Evolutionary conservation across 495 filamentous ascomycete genomes (phyloP), one percentile per base, ranked within the genome.

Genomic region (Wilcoxina mikolae): DNA sequence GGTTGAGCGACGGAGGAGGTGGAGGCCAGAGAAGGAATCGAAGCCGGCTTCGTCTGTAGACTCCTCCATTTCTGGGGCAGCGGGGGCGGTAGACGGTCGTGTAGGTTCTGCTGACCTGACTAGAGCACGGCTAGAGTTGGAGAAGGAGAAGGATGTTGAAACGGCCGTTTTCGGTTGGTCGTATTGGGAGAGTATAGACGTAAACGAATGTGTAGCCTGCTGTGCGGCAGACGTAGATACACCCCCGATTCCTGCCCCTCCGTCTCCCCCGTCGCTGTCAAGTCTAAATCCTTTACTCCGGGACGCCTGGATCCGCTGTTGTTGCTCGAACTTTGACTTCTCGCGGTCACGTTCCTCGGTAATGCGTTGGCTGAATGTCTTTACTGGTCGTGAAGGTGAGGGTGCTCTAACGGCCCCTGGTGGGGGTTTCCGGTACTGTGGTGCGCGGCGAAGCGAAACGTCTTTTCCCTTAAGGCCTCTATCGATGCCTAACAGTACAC

Each of bases 401-500:
- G 62, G 56, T 26, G 57, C 51, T 24, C 62, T 54, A 4, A 51
- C 56, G 12, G n/a, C 24, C 2, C 23, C 18, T 17, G 26, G 25
- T 4, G 38, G 28, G 9, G 20, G 23, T 23, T 33, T 44, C 68
- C 73, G 41, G 20, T 64, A 58, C 25, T 58, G 55, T 54, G 83
- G 77, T 0, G 86, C 81, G 56, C 86, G 74, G 64, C 83, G 87
- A 26, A 98, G 68, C 3, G 90, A 95, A 35, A 98, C 76, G 64
- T 95, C 87, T 35, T 75, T 77, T 4, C 83, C 89, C 56, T 74
- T 83, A 38, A 86, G 72, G 0, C 87, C 87, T 64, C 91, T 93
- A 65, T 95, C 88, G 43, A 98, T 93, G 2, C 93, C 91, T 10
- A 98, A 68, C 9, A 87, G 62, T 20, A 87, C 78, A 57, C 93